Evolutionary conservation across 2,329 filamentous ascomycete species (phyloP).

Genomic region (Incumbomyces lentus): DNA sequence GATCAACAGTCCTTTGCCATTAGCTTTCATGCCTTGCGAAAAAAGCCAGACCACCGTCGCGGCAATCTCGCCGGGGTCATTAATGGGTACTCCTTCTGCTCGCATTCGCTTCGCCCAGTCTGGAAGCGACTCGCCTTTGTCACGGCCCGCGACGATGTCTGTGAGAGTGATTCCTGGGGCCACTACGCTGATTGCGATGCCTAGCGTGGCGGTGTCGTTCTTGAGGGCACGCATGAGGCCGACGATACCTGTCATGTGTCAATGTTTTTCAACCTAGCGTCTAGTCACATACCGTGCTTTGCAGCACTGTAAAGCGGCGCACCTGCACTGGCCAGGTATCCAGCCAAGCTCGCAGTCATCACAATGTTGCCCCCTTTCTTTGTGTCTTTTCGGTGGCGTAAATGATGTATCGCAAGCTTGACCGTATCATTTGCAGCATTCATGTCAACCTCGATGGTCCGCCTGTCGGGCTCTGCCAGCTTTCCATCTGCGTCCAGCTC

Average conservation of each 20-base stretch:
- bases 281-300: slow-evolving; percentile 33
- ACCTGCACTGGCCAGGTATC: slow-evolving; percentile 39
- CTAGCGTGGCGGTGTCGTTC: slow-evolving; percentile 36
- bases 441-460: slow-evolving; percentile 38
- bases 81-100: slow-evolving; percentile 37
- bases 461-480: slow-evolving; percentile 36
- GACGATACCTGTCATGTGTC: slow-evolving; percentile 28
- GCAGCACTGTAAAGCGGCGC: slow-evolving; percentile 40
- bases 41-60: slow-evolving; percentile 37
- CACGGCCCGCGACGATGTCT: slow-evolving; percentile 30
- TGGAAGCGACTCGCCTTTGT: slow-evolving; percentile 25
- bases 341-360: slow-evolving; percentile 40
- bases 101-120: slow-evolving; percentile 37
- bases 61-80: slow-evolving; percentile 35
- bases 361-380: slow-evolving; percentile 35
- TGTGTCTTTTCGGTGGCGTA: slow-evolving; percentile 30
- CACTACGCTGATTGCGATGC: slow-evolving; percentile 38
- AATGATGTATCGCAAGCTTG: slow-evolving; percentile 39
- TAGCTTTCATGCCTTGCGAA: slow-evolving; percentile 32
- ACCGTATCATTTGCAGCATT: slow-evolving; percentile 37
- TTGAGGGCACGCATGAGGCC: slow-evolving; percentile 42
- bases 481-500: slow-evolving; percentile 31
- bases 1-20: slow-evolving; percentile 38
- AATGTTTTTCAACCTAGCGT: neutral
- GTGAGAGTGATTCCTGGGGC: slow-evolving; percentile 42